Percentiles rank a stretch among this genome's conserved stretches.
Conservation (phyloP, 2,329 filamentous ascomycete species). For the Phaeoacremonium minimum region DNA sequence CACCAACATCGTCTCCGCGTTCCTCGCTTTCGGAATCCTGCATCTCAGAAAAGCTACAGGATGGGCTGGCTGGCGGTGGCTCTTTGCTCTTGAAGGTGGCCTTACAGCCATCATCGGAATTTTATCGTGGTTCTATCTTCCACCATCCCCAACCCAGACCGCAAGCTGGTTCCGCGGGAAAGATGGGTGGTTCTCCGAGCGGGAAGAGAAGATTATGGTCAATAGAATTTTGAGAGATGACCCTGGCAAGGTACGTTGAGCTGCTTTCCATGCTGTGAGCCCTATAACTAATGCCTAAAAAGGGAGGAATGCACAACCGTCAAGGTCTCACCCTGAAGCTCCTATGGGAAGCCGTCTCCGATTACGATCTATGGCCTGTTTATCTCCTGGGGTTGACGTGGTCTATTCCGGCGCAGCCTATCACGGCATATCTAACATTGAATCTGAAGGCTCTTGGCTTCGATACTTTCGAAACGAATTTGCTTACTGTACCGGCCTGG, state of each 20-base stretch:
- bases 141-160: conserved; percentile 55
- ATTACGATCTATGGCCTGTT: conserved; percentile 13
- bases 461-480: conserved; percentile 15
- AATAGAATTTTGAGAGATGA: conserved; percentile 42
- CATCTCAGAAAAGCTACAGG: conserved; percentile 43
- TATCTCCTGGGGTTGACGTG: conserved; percentile 26
- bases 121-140: conserved; percentile 43
- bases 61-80: conserved; percentile 40
- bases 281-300: background rate
- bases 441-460: conserved; percentile 11
- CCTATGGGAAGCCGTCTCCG: conserved; percentile 11
- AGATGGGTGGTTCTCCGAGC: conserved; percentile 53
- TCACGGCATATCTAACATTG: conserved; percentile 10
- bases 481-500: conserved; percentile 25
- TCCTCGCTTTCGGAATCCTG: conserved; percentile 50
- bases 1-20: conserved; percentile 44
- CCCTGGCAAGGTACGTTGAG: conserved; percentile 9
- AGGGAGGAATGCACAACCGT: conserved; percentile 19
- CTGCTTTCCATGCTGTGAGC: no score
- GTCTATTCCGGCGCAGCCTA: conserved; percentile 25
- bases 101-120: conserved; percentile 22
- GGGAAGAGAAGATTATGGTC: conserved; percentile 59
- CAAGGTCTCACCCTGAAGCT: conserved; percentile 9
- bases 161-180: conserved; percentile 49
- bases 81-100: conserved; percentile 12